These are phyloP conservation scores for Fallopia convolvulus DNA, from an alignment of 148 eudicot genomes.

Conservation along the genomic window DNA sequence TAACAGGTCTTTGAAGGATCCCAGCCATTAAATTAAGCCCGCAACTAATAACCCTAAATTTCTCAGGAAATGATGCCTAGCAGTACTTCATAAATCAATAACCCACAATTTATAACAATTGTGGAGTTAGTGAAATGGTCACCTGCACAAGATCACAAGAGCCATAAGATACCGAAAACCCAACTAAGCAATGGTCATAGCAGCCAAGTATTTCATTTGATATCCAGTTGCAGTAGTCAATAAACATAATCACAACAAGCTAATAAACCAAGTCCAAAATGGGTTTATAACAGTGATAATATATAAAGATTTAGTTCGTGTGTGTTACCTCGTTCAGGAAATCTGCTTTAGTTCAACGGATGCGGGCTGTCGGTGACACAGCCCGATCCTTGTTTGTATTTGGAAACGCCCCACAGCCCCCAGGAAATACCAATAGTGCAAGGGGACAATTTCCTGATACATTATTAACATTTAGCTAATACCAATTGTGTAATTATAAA, in stretches of 20 bases:
- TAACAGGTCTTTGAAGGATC: slow-evolving; percentile 59
- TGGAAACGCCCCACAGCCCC: background rate
- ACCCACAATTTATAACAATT: background rate
- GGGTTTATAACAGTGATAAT: background rate
- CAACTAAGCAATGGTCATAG: background rate
- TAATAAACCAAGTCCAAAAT: slow-evolving; percentile 1
- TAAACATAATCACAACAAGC: background rate
- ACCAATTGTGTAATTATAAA: background rate
- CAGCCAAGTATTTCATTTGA: background rate
- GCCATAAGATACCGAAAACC: background rate
- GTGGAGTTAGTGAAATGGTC: slow-evolving; percentile 6
- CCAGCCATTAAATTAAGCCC: slow-evolving; percentile 80
- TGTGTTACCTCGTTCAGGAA: background rate
- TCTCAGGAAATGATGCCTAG: slow-evolving; percentile 27
- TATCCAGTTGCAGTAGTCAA: background rate
- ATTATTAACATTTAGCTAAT: background rate
- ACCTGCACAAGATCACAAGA: slow-evolving; percentile 29
- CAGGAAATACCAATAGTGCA: background rate
- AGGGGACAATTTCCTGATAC: slow-evolving; percentile 3
- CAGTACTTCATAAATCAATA: slow-evolving; percentile 11
- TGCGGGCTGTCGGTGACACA: slow-evolving; percentile 9
- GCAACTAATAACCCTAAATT: slow-evolving; percentile 25
- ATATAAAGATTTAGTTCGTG: background rate
- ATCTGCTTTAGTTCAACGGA: slow-evolving; percentile 7
- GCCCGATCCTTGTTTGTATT: slow-evolving; percentile 11